A percentile compares a stretch with the other conserved stretches of the same genome.
Evolutionary conservation across 1,284 basidiomycete genomes (phyloP).

Genomic region (Ustilago trichophora): DNA sequence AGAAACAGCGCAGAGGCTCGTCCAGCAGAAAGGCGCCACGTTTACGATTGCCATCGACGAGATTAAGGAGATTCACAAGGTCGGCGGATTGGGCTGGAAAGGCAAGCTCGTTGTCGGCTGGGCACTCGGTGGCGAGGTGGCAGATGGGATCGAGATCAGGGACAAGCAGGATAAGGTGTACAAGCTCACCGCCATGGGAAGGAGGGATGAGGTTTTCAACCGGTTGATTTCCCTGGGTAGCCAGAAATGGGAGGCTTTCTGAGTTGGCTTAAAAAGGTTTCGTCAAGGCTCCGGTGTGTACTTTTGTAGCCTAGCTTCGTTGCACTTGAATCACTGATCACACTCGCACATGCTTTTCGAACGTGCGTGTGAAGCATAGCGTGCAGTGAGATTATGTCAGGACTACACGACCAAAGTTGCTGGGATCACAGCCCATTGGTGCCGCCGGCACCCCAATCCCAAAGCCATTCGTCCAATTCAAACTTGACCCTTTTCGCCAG

Average conservation of each 20-base stretch:
- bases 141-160: slow-evolving; percentile 54
- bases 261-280: too few relatives aligned
- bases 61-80: slow-evolving; percentile 61
- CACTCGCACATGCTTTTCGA: too few relatives aligned
- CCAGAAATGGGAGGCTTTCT: slow-evolving; percentile 52
- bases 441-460: slow-evolving; percentile 46
- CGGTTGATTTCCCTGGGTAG: slow-evolving; percentile 53
- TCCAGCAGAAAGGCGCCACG: slow-evolving; percentile 22
- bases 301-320: too few relatives aligned
- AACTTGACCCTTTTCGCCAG: slow-evolving; percentile 45
- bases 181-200: slow-evolving; percentile 63
- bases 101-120: slow-evolving; percentile 61
- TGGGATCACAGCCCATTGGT: slow-evolving; percentile 16
- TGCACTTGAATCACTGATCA: too few relatives aligned
- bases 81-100: slow-evolving; percentile 66
- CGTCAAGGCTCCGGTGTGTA: too few relatives aligned
- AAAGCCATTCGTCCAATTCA: slow-evolving; percentile 51
- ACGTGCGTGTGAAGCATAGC: too few relatives aligned
- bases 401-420: too few relatives aligned
- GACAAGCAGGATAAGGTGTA: slow-evolving; percentile 51
- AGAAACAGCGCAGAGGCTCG: slow-evolving; percentile 35
- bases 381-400: too few relatives aligned
- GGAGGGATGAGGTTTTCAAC: slow-evolving; percentile 66
- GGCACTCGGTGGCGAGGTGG: slow-evolving; percentile 51
- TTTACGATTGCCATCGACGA: slow-evolving; percentile 62